A percentile compares a stretch with the other conserved stretches of the same genome.
These are phyloP conservation scores for Delonix regia DNA, from an alignment of 306 rosid species.

Conservation along the genomic window DNA sequence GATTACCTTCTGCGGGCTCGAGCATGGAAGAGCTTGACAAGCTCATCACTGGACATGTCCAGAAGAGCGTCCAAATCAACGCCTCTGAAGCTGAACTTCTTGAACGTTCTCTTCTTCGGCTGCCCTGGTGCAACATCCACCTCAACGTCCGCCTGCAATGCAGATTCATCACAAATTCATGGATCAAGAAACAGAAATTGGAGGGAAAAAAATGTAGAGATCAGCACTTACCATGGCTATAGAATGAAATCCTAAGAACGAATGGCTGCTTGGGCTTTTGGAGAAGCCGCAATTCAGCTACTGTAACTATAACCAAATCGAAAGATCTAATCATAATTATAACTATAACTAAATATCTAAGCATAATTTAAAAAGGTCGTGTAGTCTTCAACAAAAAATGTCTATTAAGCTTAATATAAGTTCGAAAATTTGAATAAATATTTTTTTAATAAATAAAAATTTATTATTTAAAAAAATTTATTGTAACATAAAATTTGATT, in stretches of 20 bases:
- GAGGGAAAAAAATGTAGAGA: no score
- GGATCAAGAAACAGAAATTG: no score
- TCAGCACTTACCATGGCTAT: not conserved
- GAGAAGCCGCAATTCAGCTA: not conserved
- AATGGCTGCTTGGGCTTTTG: not conserved
- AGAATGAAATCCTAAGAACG: not conserved
- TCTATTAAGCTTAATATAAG: no score
- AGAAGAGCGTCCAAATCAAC: constrained; percentile 89
- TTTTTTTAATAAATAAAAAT: no score
- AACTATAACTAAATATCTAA: no score
- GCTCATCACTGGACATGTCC: constrained; percentile 89
- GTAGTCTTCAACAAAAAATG: no score
- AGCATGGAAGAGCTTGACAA: constrained; percentile 82
- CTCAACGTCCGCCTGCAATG: constrained; percentile 76
- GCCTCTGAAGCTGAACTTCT: constrained; percentile 91
- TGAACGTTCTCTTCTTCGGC: constrained; percentile 94
- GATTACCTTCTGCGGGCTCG: constrained; percentile 84
- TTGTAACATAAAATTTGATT: no score
- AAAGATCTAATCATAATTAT: no score
- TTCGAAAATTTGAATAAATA: no score
- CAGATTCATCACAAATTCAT: not conserved
- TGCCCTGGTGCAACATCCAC: constrained; percentile 59
- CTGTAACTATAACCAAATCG: no score
- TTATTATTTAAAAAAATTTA: no score
- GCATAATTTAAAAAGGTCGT: no score